Percentiles rank a stretch among this genome's conserved stretches.
Conservation (phyloP, 148 eudicot species). For the Vaccinium corymbosum region DNA sequence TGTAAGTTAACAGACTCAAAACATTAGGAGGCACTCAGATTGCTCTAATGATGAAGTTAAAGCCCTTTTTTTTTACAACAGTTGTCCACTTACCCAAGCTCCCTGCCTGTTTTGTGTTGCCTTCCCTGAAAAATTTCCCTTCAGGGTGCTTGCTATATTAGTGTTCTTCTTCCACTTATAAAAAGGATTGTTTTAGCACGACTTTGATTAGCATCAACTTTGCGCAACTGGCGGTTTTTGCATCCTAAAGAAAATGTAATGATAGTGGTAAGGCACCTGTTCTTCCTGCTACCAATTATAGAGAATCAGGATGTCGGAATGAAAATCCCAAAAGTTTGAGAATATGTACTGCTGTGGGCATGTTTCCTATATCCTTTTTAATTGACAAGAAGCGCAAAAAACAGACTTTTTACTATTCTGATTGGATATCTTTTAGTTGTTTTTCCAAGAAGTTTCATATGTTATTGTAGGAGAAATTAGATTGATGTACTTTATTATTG, state of each 20-base stretch:
- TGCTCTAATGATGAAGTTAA: not conserved
- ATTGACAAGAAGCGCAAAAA: not conserved
- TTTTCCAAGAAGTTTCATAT: not conserved
- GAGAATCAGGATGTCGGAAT: not conserved
- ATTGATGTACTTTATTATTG: slow-evolving; percentile 4
- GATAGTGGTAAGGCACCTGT: no score
- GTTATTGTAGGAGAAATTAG: not conserved
- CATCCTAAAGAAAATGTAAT: no score
- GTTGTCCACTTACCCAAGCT: slow-evolving; percentile 4
- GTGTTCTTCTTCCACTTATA: not conserved
- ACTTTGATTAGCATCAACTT: not conserved
- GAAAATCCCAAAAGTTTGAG: not conserved
- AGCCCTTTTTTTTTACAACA: not conserved
- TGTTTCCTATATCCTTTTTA: not conserved
- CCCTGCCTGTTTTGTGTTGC: not conserved
- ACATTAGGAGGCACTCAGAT: not conserved
- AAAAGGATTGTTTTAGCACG: not conserved
- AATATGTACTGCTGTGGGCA: not conserved
- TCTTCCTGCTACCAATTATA: no score
- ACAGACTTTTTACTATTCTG: not conserved
- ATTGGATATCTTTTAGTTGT: not conserved
- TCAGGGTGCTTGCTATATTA: not conserved
- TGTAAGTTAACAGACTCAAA: not conserved
- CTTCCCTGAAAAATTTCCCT: not conserved
- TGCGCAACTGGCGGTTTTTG: no score